These are phyloP conservation scores for Chaetomiaceae sp. DNA, from an alignment of 2,329 filamentous ascomycete species.

Conservation along the genomic window DNA sequence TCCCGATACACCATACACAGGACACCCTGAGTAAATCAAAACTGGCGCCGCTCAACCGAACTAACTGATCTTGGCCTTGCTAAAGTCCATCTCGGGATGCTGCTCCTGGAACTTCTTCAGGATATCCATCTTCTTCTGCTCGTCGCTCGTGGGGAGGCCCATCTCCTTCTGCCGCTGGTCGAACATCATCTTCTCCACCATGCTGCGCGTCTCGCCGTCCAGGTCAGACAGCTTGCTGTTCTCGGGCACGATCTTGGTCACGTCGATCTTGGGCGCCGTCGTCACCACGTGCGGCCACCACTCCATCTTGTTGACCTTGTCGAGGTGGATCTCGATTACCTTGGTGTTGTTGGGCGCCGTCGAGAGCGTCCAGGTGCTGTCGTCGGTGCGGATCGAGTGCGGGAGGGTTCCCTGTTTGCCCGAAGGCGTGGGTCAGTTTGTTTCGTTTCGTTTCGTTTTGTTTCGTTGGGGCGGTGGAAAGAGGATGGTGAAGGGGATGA, in stretches of 20 bases:
- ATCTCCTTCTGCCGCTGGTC: conserved; percentile 96
- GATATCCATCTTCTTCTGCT: conserved; percentile 92
- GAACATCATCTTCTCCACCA: conserved; percentile 99
- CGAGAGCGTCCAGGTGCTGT: conserved; percentile 91
- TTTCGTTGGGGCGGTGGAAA: no score
- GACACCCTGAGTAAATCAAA: no score
- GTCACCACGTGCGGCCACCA: conserved; percentile 97
- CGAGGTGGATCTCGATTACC: conserved; percentile 68
- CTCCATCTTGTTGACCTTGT: conserved; percentile 95
- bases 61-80: conserved; percentile 58
- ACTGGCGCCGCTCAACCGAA: no score
- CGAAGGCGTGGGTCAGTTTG: no score
- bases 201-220: conserved; percentile 87
- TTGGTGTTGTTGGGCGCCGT: conserved; percentile 61
- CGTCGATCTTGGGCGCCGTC: conserved; percentile 84
- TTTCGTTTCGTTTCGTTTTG: no score
- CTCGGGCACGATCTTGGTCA: conserved; percentile 90
- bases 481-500: conserved; percentile 47
- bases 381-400: conserved; percentile 73
- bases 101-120: conserved; percentile 88
- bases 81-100: conserved; percentile 69
- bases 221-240: conserved; percentile 87
- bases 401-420: conserved; percentile 77
- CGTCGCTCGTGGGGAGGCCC: conserved; percentile 84
- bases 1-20: no score